phyloP scores from a whole-genome alignment of 495 filamentous ascomycete genomes.

The Aspergillus sparsus region DNA sequence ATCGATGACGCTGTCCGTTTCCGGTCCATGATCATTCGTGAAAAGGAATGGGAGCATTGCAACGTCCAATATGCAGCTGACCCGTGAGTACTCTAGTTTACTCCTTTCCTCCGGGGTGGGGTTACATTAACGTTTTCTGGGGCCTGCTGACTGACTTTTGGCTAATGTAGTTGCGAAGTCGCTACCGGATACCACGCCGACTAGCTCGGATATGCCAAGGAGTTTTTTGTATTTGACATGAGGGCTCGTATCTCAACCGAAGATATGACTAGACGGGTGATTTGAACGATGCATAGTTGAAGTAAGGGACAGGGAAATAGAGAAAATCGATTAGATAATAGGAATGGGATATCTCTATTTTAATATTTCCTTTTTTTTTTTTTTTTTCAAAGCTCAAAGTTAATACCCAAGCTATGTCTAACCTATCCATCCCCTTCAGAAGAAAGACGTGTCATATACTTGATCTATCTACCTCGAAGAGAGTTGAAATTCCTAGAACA shows the following conservation, averaged over 20 bases:
- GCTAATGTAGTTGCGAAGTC: slow-evolving; percentile 33
- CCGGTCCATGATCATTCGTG: slow-evolving; percentile 33
- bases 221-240: neutral
- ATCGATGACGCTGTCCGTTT: slow-evolving; percentile 46
- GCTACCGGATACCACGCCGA: slow-evolving; percentile 38
- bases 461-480: too few relatives aligned
- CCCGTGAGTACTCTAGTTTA: slow-evolving; percentile 37
- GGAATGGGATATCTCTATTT: too few relatives aligned
- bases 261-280: neutral
- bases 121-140: neutral
- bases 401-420: too few relatives aligned
- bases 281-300: neutral
- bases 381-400: too few relatives aligned
- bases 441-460: too few relatives aligned
- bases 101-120: neutral
- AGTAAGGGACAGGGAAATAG: neutral
- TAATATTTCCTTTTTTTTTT: too few relatives aligned
- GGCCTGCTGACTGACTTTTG: slow-evolving; percentile 1
- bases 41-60: slow-evolving; percentile 47
- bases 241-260: neutral
- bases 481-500: too few relatives aligned
- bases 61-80: slow-evolving; percentile 43
- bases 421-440: too few relatives aligned
- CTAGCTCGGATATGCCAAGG: slow-evolving; percentile 1
- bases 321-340: neutral